phyloP scores from a whole-genome alignment of 768 basidiomycete species.

The Psilocybe sp. region DNA sequence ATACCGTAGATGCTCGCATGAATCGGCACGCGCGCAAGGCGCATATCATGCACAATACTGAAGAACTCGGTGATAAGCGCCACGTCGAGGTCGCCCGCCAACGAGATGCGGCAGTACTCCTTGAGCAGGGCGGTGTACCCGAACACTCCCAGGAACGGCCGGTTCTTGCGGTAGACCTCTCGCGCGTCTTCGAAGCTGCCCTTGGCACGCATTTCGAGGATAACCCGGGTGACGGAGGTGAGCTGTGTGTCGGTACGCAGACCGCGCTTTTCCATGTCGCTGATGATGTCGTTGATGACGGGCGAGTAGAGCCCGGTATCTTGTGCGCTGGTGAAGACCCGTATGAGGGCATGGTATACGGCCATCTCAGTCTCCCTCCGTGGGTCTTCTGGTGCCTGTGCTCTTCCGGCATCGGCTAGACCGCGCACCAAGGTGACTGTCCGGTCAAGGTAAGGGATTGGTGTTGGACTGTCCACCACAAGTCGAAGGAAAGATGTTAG shows the following conservation, averaged over 20 bases:
- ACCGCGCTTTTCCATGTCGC: constrained; percentile 60
- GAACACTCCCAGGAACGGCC: constrained; percentile 45
- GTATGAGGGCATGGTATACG: constrained; percentile 55
- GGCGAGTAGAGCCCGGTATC: constrained; percentile 47
- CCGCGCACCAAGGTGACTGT: constrained; percentile 33
- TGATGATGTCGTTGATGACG: constrained; percentile 47
- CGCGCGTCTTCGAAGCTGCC: constrained; percentile 57
- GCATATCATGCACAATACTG: constrained; percentile 81
- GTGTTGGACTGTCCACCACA: no score
- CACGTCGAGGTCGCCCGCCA: constrained; percentile 36
- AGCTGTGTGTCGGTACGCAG: constrained; percentile 43
- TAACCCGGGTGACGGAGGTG: constrained; percentile 48
- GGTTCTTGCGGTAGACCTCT: constrained; percentile 49
- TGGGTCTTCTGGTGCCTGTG: constrained; percentile 18
- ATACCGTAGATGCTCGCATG: constrained; percentile 64
- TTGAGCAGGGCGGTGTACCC: constrained; percentile 66
- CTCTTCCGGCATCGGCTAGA: not conserved
- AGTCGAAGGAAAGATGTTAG: no score
- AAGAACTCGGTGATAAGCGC: constrained; percentile 61
- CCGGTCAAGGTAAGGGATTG: no score
- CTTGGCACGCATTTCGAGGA: constrained; percentile 66
- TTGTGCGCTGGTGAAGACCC: constrained; percentile 40
- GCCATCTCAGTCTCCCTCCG: constrained; percentile 44
- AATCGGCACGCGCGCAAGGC: constrained; percentile 53
- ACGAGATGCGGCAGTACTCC: constrained; percentile 58